Percentiles rank a stretch among this genome's conserved stretches.
phyloP scores from a whole-genome alignment of 1,139 yeast species.

The Zygoascus hellenicus region DNA sequence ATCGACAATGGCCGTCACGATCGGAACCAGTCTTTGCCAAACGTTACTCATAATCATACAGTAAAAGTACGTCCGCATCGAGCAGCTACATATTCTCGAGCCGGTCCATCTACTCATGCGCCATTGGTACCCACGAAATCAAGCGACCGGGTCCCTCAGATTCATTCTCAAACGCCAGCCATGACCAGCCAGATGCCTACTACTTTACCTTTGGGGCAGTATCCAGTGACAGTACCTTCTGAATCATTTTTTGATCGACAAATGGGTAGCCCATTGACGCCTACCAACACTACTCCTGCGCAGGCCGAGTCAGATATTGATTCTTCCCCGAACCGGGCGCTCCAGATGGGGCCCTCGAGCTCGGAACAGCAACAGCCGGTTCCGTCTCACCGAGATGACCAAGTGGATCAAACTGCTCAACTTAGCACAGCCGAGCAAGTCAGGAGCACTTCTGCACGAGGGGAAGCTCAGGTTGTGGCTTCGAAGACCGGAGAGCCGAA shows the following conservation, averaged over 20 bases:
- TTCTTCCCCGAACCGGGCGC: too few species aligned
- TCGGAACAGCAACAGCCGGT: background rate
- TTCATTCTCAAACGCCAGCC: background rate
- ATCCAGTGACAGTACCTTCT: too few species aligned
- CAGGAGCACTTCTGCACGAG: conserved; percentile 10
- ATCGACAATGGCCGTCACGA: conserved; percentile 20
- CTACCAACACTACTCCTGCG: background rate
- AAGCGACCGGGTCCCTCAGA: conserved; percentile 1
- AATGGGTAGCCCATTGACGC: background rate
- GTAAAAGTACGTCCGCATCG: conserved; percentile 21
- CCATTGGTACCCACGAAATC: conserved; percentile 7
- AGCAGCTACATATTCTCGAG: conserved; percentile 27
- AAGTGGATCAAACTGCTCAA: too few species aligned
- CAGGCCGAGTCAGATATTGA: background rate
- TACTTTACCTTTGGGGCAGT: too few species aligned
- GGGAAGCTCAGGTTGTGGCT: conserved; percentile 9
- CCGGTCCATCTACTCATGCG: conserved; percentile 9
- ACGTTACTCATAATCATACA: conserved; percentile 11
- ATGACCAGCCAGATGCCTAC: background rate
- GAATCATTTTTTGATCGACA: too few species aligned
- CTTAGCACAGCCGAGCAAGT: too few species aligned
- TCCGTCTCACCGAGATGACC: background rate
- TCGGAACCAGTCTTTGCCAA: conserved; percentile 30
- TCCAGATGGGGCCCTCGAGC: too few species aligned
- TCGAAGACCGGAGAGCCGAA: conserved; percentile 36